A percentile compares a stretch with the other conserved stretches of the same genome.
Conservation (phyloP, 2,329 filamentous ascomycete species). For the Rhinocladiella similis region DNA sequence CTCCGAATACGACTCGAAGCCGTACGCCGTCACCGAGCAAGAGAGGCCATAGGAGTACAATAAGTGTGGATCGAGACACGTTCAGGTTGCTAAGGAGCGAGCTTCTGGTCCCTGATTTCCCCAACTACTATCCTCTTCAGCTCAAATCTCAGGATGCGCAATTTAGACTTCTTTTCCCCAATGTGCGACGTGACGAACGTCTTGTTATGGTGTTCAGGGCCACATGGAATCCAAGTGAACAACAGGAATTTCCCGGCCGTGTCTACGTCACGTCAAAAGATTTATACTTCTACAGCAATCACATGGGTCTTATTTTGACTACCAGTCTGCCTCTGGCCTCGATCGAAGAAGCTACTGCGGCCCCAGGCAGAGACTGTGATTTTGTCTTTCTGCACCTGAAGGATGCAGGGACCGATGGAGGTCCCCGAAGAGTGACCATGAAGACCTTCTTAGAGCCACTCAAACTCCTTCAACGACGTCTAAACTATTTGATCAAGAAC, state of each 20-base stretch:
- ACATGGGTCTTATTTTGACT: conserved; percentile 85
- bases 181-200: conserved; percentile 73
- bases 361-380: conserved; percentile 87
- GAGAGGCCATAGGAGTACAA: conserved; percentile 54
- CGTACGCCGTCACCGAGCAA: conserved; percentile 32
- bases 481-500: conserved; percentile 84
- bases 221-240: conserved; percentile 77
- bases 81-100: conserved; percentile 38
- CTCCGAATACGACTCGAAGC: conserved; percentile 27
- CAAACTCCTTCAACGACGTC: conserved; percentile 73
- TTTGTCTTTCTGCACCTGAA: conserved; percentile 84
- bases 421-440: conserved; percentile 74
- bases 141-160: conserved; percentile 86
- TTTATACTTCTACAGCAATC: conserved; percentile 95
- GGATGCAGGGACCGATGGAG: conserved; percentile 60
- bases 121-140: conserved; percentile 76
- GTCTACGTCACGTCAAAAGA: conserved; percentile 85
- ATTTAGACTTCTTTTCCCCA: conserved; percentile 87
- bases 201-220: conserved; percentile 90
- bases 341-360: conserved; percentile 86
- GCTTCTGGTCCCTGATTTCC: conserved; percentile 51
- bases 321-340: conserved; percentile 73
- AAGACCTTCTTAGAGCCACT: conserved; percentile 92
- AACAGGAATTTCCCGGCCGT: conserved; percentile 77
- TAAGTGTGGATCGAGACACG: conserved; percentile 53